Evolutionary conservation across 306 rosid species (phyloP), one percentile per base, ranked within the genome.

Genomic region (Quercus robur): DNA sequence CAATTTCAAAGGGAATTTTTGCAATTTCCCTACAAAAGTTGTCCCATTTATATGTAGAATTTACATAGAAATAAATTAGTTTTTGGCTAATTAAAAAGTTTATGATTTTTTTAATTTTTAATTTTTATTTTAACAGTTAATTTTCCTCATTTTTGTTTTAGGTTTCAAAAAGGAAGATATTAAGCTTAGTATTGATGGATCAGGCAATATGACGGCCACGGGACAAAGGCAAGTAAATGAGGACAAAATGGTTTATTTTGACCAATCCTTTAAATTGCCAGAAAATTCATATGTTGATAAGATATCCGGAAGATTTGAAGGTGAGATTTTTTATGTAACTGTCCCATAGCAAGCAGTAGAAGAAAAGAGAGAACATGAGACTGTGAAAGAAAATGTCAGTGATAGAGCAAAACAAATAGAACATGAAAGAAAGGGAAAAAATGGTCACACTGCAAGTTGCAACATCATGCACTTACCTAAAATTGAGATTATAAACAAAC

Each of bases 91-190:
- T 63, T 15, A 1, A 63, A 13, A 26, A 14, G 20, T 26, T 5
- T 3, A 4, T 26, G 35, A 33, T 18, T 35, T 18, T 67, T 30
- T 18, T 38, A 33, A 7, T 35, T 18, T 52, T 30, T 18, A 25
- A 25, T 25, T 25, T 18, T 78, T 14, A 67, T 81, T 38, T 49
- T 7, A 58, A 57, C 28, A 26, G 0, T 33, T 21, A 19, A n/a
- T 67, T 33, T 18, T 66, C 23, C 21, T 18, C 15, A 18, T 19
- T 18, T 67, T 19, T 19, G 80, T 80, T 77, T 12, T 49, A 93
- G 98, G 73, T 19, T 93, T 91, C 82, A 84, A 73, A 74, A 88
- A 62, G 83, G 90, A 91, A 41, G 91, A 90, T 44, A 84, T 93
- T 85, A 83, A 63, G 82, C 79, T 93, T 76, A 85, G 69, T 49